Percentiles rank a stretch among this genome's conserved stretches.
Conservation (phyloP, 768 basidiomycete genomes). For the Amanita pallidorosea region DNA sequence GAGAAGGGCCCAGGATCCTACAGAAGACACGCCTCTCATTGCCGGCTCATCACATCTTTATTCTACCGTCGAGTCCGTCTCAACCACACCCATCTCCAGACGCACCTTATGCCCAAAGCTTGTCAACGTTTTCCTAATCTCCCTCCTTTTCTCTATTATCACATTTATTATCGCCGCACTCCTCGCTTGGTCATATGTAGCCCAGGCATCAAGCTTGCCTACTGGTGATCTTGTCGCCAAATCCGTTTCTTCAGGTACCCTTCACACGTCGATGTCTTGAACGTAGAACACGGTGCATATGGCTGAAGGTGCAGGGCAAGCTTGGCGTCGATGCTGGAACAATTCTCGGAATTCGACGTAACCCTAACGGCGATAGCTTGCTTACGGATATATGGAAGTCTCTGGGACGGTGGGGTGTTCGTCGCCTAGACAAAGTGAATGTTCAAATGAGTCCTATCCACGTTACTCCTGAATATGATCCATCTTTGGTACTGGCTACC, state of each 20-base stretch:
- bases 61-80: slow-evolving; percentile 12
- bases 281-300: slow-evolving; percentile 43
- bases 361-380: slow-evolving; percentile 30
- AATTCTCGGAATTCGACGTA: slow-evolving; percentile 42
- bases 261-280: slow-evolving; percentile 49
- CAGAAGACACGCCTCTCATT: slow-evolving; percentile 48
- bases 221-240: slow-evolving; percentile 48
- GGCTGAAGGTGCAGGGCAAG: slow-evolving; percentile 44
- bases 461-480: slow-evolving; percentile 33
- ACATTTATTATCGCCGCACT: slow-evolving; percentile 32
- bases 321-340: slow-evolving; percentile 62
- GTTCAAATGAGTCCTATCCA: slow-evolving; percentile 41
- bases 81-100: slow-evolving; percentile 14
- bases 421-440: slow-evolving; percentile 42
- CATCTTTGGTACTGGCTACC: slow-evolving; percentile 29
- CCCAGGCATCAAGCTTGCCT: slow-evolving; percentile 39
- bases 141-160: slow-evolving; percentile 39
- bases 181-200: slow-evolving; percentile 58
- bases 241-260: slow-evolving; percentile 52
- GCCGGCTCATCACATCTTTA: slow-evolving; percentile 24
- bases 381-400: slow-evolving; percentile 48
- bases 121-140: slow-evolving; percentile 42
- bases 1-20: slow-evolving; percentile 30
- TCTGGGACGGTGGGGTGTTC: slow-evolving; percentile 59
- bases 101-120: slow-evolving; percentile 27